These are phyloP conservation scores for Rhynchosporium agropyri DNA, from an alignment of 2,329 filamentous ascomycete genomes.

Conservation along the genomic window DNA sequence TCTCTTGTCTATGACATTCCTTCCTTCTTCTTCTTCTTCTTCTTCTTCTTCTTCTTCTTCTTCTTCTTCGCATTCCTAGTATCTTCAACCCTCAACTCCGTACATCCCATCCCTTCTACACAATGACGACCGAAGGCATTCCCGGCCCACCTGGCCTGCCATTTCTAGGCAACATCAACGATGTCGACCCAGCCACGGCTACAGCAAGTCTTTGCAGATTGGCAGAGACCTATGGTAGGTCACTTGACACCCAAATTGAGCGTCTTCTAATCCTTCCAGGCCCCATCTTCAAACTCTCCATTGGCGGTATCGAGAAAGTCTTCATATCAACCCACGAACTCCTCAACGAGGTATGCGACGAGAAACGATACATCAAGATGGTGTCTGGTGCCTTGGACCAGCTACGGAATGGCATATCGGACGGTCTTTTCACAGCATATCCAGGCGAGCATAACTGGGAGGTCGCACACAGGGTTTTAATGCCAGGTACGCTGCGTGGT, in stretches of 20 bases:
- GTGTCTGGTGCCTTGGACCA: constrained; percentile 54
- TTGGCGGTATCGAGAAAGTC: constrained; percentile 49
- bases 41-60: too few relatives aligned
- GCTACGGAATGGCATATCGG: constrained; percentile 57
- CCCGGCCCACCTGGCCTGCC: constrained; percentile 31
- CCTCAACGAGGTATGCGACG: constrained; percentile 65
- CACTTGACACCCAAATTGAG: too few relatives aligned
- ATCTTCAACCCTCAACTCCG: too few relatives aligned
- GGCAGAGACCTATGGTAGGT: constrained; percentile 64
- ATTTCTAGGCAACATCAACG: constrained; percentile 49
- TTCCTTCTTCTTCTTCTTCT: too few relatives aligned
- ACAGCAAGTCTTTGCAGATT: constrained; percentile 57
- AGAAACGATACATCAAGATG: constrained; percentile 65
- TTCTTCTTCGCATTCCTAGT: too few relatives aligned
- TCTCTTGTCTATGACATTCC: too few relatives aligned
- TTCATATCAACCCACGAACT: constrained; percentile 57
- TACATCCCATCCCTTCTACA: background rate
- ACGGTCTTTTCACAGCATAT: constrained; percentile 63
- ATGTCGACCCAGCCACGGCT: constrained; percentile 63
- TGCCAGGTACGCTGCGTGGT: constrained; percentile 48
- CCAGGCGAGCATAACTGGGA: constrained; percentile 63
- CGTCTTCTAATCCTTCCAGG: constrained; percentile 12
- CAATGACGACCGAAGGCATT: constrained; percentile 24
- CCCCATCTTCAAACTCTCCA: constrained; percentile 58
- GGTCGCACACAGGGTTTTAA: constrained; percentile 65